Evolutionary conservation across 331 rosid genomes (phyloP).

Genomic region (Malus hybrid): DNA sequence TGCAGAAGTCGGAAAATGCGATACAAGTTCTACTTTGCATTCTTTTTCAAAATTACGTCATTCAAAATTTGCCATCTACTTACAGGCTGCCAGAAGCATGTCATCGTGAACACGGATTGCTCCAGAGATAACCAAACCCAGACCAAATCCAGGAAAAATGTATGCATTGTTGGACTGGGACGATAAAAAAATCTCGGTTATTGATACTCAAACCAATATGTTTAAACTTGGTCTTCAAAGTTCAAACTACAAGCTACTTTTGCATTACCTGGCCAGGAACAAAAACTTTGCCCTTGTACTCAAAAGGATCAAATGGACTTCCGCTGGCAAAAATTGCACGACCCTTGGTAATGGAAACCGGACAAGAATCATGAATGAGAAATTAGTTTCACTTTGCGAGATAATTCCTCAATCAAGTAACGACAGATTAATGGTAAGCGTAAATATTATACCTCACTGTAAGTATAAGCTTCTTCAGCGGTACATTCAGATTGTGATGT

Average conservation of each 20-base stretch:
- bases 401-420: background rate
- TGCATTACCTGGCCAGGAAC: conserved; percentile 81
- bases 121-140: conserved; percentile 88
- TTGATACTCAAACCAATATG: background rate
- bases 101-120: conserved; percentile 91
- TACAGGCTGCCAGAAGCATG: conserved; percentile 95
- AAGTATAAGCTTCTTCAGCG: conserved; percentile 95
- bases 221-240: background rate
- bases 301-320: conserved; percentile 85
- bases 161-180: conserved; percentile 95
- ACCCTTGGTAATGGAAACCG: conserved; percentile 44
- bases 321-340: conserved; percentile 91
- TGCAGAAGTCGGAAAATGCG: background rate
- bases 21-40: background rate
- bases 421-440: background rate
- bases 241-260: background rate
- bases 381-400: background rate
- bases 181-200: background rate
- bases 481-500: conserved; percentile 51
- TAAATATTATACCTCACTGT: conserved; percentile 56
- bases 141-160: conserved; percentile 91
- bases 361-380: conserved; percentile 1
- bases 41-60: background rate
- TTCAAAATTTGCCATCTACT: conserved; percentile 20
- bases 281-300: conserved; percentile 66